Evolutionary conservation across 495 filamentous ascomycete species (phyloP).

Genomic region (Tetracladium setigerum): DNA sequence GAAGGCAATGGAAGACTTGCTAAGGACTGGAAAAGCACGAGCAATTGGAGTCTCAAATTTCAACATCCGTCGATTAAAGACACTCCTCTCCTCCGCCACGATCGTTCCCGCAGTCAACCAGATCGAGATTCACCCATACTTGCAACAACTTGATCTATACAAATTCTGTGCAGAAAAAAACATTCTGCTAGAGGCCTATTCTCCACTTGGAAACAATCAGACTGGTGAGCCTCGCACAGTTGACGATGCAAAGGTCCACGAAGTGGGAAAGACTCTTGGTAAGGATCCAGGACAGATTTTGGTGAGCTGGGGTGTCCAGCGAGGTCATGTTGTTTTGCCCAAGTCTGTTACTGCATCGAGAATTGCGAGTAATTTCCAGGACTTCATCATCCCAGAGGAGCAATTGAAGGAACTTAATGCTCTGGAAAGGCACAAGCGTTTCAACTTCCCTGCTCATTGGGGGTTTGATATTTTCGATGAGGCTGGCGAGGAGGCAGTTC

Average conservation of each 20-base stretch:
- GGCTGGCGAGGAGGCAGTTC: conserved; percentile 24
- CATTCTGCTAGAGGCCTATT: conserved; percentile 40
- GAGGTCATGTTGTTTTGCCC: conserved; percentile 35
- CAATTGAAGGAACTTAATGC: conserved; percentile 18
- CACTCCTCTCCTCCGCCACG: conserved; percentile 18
- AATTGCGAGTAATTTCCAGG: conserved; percentile 32
- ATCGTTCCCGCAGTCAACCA: conserved; percentile 68
- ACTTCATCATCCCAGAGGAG: conserved; percentile 10
- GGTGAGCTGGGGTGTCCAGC: conserved; percentile 38
- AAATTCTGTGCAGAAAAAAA: conserved; percentile 25
- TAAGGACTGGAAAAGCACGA: conserved; percentile 46
- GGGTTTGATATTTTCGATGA: conserved; percentile 32
- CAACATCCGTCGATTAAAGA: conserved; percentile 32
- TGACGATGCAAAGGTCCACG: conserved; percentile 20
- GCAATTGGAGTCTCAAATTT: conserved; percentile 57
- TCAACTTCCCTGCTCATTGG: conserved; percentile 32
- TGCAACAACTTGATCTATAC: conserved; percentile 79
- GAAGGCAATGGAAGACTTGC: conserved; percentile 43
- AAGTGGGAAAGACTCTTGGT: conserved; percentile 23
- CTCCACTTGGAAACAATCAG: conserved; percentile 39
- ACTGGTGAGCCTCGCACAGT: conserved; percentile 27
- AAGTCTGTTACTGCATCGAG: conserved; percentile 38
- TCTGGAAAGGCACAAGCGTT: conserved; percentile 19
- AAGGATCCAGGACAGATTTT: conserved; percentile 32
- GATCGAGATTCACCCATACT: conserved; percentile 75